Evolutionary conservation across 108 stramenopile genomes (phyloP).

Genomic region (Nitzschia sp.): DNA sequence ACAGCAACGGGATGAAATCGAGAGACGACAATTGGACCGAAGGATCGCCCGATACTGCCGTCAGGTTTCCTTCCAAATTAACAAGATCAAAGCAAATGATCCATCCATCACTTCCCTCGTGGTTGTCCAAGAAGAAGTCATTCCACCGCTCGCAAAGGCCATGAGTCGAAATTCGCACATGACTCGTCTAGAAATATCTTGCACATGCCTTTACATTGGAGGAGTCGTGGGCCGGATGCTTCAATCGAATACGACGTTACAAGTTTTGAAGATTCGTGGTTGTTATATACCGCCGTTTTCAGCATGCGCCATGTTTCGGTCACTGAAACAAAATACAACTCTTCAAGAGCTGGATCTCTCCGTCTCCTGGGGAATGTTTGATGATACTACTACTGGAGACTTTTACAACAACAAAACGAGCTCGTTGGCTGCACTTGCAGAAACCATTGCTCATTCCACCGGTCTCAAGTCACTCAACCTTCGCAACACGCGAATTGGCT

Average conservation of each 20-base stretch:
- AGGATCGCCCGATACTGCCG: not conserved
- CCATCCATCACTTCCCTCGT: not conserved
- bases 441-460: not conserved
- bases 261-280: not conserved
- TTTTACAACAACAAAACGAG: not conserved
- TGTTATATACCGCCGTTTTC: not conserved
- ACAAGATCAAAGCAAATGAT: not conserved
- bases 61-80: not conserved
- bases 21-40: not conserved
- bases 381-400: no score
- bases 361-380: not conserved
- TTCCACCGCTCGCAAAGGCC: not conserved
- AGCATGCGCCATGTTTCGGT: not conserved
- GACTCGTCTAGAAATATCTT: not conserved
- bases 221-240: not conserved
- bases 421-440: not conserved
- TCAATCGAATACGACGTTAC: not conserved
- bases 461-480: not conserved
- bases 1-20: no score
- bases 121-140: not conserved
- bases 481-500: not conserved
- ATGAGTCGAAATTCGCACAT: not conserved
- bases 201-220: not conserved
- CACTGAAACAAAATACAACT: not conserved
- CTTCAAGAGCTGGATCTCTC: constrained; percentile 7